Evolutionary conservation across 2,329 filamentous ascomycete genomes (phyloP).

Genomic region (Fusarium piperis): DNA sequence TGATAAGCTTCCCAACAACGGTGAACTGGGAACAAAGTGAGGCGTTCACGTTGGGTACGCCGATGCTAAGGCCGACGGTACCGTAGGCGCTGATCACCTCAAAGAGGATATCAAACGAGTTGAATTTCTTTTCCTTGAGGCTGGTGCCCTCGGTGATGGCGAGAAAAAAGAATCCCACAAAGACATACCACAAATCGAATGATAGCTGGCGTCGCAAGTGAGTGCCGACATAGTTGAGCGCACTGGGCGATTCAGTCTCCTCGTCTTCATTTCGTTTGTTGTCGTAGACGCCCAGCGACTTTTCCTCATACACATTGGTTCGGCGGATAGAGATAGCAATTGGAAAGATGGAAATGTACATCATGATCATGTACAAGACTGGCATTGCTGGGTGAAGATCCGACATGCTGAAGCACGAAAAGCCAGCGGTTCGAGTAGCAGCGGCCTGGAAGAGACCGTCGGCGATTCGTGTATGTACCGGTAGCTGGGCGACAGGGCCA

Average conservation of each 20-base stretch:
- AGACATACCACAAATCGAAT: conserved; percentile 98
- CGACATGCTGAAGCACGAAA: conserved; percentile 81
- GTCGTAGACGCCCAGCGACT: conserved; percentile 78
- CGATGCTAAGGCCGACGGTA: conserved; percentile 90
- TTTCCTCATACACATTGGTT: conserved; percentile 97
- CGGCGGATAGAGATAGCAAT: conserved; percentile 94
- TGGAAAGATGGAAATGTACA: conserved; percentile 98
- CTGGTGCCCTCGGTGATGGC: conserved; percentile 84
- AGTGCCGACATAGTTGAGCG: conserved; percentile 85
- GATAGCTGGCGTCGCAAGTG: conserved; percentile 94
- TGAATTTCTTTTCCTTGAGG: conserved; percentile 71
- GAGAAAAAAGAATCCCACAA: conserved; percentile 91
- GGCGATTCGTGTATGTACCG: conserved; percentile 79
- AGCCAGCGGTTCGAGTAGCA: conserved; percentile 90
- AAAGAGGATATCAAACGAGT: conserved; percentile 78
- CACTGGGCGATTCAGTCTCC: conserved; percentile 59
- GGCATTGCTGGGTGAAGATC: conserved; percentile 89
- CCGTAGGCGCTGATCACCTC: conserved; percentile 93
- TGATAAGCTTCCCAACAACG: conserved; percentile 74
- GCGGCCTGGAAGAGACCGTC: conserved; percentile 91
- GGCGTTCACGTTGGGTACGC: conserved; percentile 78
- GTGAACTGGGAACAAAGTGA: conserved; percentile 87
- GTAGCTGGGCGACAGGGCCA: conserved; percentile 71
- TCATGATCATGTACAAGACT: conserved; percentile 96
- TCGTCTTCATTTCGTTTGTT: conserved; percentile 57